Evolutionary conservation across 2,329 filamentous ascomycete species (phyloP).

Genomic region (Neonectria ditissima): DNA sequence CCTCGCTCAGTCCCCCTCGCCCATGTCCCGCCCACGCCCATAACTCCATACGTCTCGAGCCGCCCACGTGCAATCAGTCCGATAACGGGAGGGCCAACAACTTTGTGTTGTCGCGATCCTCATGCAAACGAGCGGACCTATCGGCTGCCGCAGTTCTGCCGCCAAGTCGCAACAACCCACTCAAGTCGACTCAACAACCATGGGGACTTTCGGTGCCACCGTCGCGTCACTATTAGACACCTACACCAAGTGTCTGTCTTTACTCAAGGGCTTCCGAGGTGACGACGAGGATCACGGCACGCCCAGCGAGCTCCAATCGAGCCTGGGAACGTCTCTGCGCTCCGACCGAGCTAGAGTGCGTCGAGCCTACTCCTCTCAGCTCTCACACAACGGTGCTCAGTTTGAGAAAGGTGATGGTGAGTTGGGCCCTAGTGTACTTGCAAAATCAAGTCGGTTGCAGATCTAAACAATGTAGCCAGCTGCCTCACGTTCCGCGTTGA

Average conservation of each 20-base stretch:
- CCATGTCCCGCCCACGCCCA: not conserved
- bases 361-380: constrained; percentile 55
- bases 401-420: constrained; percentile 63
- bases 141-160: constrained; percentile 20
- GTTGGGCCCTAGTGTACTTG: constrained; percentile 37
- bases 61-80: constrained; percentile 39
- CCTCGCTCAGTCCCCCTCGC: not conserved
- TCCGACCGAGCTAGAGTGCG: constrained; percentile 56
- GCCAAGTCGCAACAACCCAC: constrained; percentile 21
- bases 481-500: constrained; percentile 54
- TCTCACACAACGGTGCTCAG: constrained; percentile 55
- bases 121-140: constrained; percentile 34
- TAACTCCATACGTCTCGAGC: constrained; percentile 19
- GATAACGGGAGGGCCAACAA: constrained; percentile 28
- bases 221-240: constrained; percentile 60
- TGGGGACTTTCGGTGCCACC: constrained; percentile 57
- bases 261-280: constrained; percentile 53
- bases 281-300: constrained; percentile 34
- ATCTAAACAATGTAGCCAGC: constrained; percentile 46
- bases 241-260: constrained; percentile 59
- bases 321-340: constrained; percentile 52
- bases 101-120: constrained; percentile 32
- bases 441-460: constrained; percentile 22
- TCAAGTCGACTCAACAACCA: constrained; percentile 11
- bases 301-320: constrained; percentile 39